phyloP scores from a whole-genome alignment of 257 asterid species.

The Jaltomata sinuosa region DNA sequence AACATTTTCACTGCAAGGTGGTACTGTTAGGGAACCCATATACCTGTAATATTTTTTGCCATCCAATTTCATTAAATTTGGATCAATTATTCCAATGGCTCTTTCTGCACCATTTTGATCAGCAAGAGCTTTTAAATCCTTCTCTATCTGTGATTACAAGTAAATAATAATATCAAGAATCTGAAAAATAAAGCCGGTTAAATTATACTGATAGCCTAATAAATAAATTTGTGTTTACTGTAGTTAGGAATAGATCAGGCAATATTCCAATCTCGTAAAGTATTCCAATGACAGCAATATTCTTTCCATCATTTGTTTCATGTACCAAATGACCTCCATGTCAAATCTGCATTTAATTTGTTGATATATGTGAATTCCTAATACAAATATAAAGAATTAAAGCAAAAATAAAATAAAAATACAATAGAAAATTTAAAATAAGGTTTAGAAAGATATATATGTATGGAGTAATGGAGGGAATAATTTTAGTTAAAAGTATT shows the following conservation, averaged over 20 bases:
- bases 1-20: conserved; percentile 52
- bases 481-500: too few relatives aligned
- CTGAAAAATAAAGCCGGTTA: neutral
- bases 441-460: too few relatives aligned
- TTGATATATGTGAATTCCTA: too few relatives aligned
- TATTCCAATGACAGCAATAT: conserved; percentile 7
- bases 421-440: too few relatives aligned
- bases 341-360: neutral
- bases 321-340: conserved; percentile 8
- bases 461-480: too few relatives aligned
- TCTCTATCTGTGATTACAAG: conserved; percentile 20
- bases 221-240: neutral
- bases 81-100: conserved; percentile 25
- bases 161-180: neutral
- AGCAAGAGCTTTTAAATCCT: conserved; percentile 8
- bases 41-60: conserved; percentile 43
- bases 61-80: conserved; percentile 27
- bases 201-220: neutral
- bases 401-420: too few relatives aligned
- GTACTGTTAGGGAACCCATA: conserved; percentile 54
- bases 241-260: neutral
- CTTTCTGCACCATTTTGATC: conserved; percentile 7
- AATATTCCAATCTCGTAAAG: conserved; percentile 18
- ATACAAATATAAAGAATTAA: too few relatives aligned
- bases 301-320: neutral